Evolutionary conservation across 306 rosid species (phyloP).

Genomic region (Sphenostylis stenocarpa): DNA sequence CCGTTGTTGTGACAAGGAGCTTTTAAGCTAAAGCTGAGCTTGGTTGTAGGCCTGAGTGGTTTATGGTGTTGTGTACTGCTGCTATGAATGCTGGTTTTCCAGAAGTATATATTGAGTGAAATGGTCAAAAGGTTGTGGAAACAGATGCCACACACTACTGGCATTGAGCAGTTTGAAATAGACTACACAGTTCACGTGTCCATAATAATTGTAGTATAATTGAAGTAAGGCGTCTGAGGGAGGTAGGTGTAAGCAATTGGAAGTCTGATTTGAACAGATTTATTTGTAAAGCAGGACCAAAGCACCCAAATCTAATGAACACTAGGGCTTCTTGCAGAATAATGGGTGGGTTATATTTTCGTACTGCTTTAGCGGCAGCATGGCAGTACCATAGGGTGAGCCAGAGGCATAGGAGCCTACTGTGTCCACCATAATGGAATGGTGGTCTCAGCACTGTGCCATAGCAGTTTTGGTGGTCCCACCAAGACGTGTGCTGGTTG

Average conservation of each 20-base stretch:
- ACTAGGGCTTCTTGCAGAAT: conserved; percentile 40
- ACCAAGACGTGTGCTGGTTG: background rate
- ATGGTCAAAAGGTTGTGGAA: background rate
- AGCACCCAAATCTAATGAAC: background rate
- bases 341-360: conserved; percentile 28
- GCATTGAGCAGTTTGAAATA: conserved; percentile 9
- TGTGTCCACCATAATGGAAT: conserved; percentile 8
- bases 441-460: conserved; percentile 22
- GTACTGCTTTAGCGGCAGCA: conserved; percentile 4
- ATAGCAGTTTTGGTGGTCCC: conserved; percentile 51
- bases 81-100: background rate
- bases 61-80: background rate
- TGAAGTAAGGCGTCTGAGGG: background rate
- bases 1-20: background rate
- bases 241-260: background rate
- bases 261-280: background rate
- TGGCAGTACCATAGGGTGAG: conserved; percentile 39
- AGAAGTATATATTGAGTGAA: background rate
- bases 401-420: conserved; percentile 26
- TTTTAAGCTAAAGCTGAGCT: background rate
- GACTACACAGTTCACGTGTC: conserved; percentile 27
- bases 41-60: background rate
- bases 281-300: background rate
- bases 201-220: conserved; percentile 2
- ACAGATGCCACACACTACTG: background rate